Conservation (phyloP, 1,284 basidiomycete species). For the Boletellus deceptivus region DNA sequence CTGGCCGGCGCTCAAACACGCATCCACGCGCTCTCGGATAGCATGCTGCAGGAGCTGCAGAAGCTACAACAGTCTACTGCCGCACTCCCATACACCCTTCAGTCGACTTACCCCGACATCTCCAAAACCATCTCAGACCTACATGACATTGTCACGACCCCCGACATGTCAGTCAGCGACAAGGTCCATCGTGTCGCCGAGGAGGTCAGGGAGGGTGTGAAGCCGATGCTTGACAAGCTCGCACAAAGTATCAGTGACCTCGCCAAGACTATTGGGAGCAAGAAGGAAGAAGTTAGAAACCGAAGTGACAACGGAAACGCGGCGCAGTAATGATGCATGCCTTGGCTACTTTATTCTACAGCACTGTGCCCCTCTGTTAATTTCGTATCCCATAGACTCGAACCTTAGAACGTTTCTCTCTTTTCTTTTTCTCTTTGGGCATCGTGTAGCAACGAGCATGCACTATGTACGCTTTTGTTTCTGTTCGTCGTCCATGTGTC, state of each 20-base stretch:
- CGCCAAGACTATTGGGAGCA: slow-evolving; percentile 25
- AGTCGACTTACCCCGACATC: slow-evolving; percentile 51
- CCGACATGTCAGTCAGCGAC: slow-evolving; percentile 56
- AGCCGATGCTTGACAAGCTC: slow-evolving; percentile 51
- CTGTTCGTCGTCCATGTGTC: slow-evolving; percentile 8
- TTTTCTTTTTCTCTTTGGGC: slow-evolving; percentile 10
- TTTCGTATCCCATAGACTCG: slow-evolving; percentile 28
- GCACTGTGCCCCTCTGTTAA: slow-evolving; percentile 15
- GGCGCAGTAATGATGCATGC: slow-evolving; percentile 4
- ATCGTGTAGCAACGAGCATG: slow-evolving; percentile 17
- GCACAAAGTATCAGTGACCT: slow-evolving; percentile 29
- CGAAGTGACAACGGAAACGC: slow-evolving; percentile 14
- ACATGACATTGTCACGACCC: slow-evolving; percentile 46
- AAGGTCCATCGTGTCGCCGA: slow-evolving; percentile 56
- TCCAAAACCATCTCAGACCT: slow-evolving; percentile 51
- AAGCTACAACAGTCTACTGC: slow-evolving; percentile 61
- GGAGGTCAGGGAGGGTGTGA: slow-evolving; percentile 56
- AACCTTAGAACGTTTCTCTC: slow-evolving; percentile 26
- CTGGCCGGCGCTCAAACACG: slow-evolving; percentile 48
- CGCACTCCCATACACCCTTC: slow-evolving; percentile 54
- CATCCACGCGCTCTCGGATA: slow-evolving; percentile 57
- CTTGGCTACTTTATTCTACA: slow-evolving; percentile 5
- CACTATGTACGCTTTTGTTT: slow-evolving; percentile 22
- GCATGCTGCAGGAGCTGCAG: slow-evolving; percentile 61
- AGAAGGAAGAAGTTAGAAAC: slow-evolving; percentile 25